Base-by-base conservation (phyloP, 2,329 filamentous ascomycete species). In the Pseudogymnoascus sp. region DNA sequence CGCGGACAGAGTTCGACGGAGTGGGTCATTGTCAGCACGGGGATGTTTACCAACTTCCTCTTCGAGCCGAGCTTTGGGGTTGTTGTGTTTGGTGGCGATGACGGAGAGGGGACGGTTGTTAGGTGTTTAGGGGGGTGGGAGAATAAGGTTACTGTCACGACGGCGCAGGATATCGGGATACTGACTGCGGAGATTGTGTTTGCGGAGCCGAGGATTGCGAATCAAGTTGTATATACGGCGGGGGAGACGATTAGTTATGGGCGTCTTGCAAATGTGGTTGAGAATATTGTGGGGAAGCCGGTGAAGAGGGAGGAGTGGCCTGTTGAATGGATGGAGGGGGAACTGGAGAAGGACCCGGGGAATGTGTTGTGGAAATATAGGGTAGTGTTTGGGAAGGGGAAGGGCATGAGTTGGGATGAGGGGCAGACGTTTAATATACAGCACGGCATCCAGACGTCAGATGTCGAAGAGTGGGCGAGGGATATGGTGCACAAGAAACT, bases 21-120 rank as follows among this genome's bases (percentile, higher is more conserved):
- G 29, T 91, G 87, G 88, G 77, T 81, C 3, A 81, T 90, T 64
- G 77, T 90, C 1, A 86, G 82, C n/a, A 87, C 85, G 11, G 88
- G 87, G 0, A 77, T 91, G 65, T 91, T 90, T 68, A 87, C 83
- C 75, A 86, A 82, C 67, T 91, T 90, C 69, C 69, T 91, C 16
- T 90, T 91, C 68, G 78, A 85, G 64, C 70, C 75, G 1, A 79
- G 72, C 1, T 90, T 88, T 74, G 87, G 86, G 0, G 79, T 89
- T 4, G 84, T 90, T 0, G 81, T 86, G 68, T 65, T 81, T 0
- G 63, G 68, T 1, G 38, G 66, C 4, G 63, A 68, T 13, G 76
- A 69, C 1, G 76, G 84, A 0, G 75, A 79, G 7, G 85, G 79
- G 0, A 31, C 50, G 29, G 76, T 70, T 1, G 77, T 86, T 1